Evolutionary conservation across 2,329 filamentous ascomycete species (phyloP), one percentile per base, ranked within the genome.

Genomic region (Atkinsonella hypoxylon): DNA sequence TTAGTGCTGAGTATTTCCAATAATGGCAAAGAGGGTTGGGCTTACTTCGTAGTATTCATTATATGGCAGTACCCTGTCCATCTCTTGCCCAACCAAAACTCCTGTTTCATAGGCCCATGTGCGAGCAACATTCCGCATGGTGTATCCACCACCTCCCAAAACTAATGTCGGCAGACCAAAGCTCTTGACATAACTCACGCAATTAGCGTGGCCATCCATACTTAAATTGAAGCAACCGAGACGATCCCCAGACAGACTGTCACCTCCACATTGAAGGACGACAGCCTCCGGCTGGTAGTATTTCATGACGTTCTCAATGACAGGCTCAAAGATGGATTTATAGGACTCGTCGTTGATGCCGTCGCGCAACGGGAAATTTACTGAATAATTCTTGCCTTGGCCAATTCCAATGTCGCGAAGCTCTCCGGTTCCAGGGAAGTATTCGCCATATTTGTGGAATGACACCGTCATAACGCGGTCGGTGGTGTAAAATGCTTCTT

Each of bases 81-180:
- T 87, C 31, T 87, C 78, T 53, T 90, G 81, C 30, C 87, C 87
- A 18, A 96, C 87, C 9, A 97, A 77, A 52, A 89, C 78, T 57
- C 91, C 91, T 1, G 93, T 98, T 70, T 98, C 93, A 65, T 91
- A 95, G 7, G 90, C 90, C 93, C 93, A 98, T 5, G 91, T 93
- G 47, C 93, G 86, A 17, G 93, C 91, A 11, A 98, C 93, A 58
- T 98, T 98, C 55, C 93, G 85, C 68, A 95, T 94, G 1, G 93
- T 98, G 70, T 98, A 98, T 45, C 93, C 93, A 56, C 93, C 93
- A 15, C 93, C 93, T 32, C 93, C 93, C 17, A 98, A 81, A 18
- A 98, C 85, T n/a, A 98, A 77, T 2, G 94, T 83, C 0, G 93
- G 93, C 10, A 93, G 75, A 31, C 81, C 78, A 64, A 91, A 90